phyloP scores from a whole-genome alignment of 2,329 filamentous ascomycete species.

The Emydomyces testavorans region DNA sequence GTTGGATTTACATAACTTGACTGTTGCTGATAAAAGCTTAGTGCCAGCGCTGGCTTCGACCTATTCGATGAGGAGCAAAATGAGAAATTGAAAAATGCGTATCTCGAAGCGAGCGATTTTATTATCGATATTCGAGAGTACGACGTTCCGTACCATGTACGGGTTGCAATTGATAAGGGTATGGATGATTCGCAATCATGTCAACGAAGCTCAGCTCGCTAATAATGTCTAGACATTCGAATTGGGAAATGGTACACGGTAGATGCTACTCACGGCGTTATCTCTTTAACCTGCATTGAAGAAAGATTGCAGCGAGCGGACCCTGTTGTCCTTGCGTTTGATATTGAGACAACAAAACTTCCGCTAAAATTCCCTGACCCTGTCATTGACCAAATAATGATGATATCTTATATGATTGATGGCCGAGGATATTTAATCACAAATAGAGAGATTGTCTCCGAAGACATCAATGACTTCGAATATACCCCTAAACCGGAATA shows the following conservation, averaged over 20 bases:
- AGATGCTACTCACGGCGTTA: conserved; percentile 80
- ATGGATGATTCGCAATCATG: conserved; percentile 6
- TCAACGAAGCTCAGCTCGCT: conserved; percentile 16
- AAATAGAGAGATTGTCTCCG: conserved; percentile 92
- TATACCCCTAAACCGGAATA: conserved; percentile 98
- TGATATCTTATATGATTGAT: conserved; percentile 99
- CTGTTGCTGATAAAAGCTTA: conserved; percentile 26
- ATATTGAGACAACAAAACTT: conserved; percentile 95
- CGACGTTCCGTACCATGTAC: conserved; percentile 97
- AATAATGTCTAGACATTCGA: conserved; percentile 58
- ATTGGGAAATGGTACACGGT: conserved; percentile 97
- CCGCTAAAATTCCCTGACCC: conserved; percentile 95
- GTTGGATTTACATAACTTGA: not conserved
- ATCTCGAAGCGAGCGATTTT: conserved; percentile 86
- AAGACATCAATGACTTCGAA: conserved; percentile 95
- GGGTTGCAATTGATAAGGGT: conserved; percentile 94
- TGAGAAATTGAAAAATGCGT: conserved; percentile 65
- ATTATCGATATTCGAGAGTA: conserved; percentile 98
- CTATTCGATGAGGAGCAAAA: conserved; percentile 86
- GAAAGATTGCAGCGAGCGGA: conserved; percentile 83
- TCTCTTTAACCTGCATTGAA: conserved; percentile 72
- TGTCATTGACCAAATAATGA: conserved; percentile 94
- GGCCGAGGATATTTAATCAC: conserved; percentile 96
- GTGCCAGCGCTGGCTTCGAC: conserved; percentile 72
- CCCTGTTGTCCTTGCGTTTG: conserved; percentile 95